phyloP scores from a whole-genome alignment of 2,329 filamentous ascomycete genomes.

The Zymoseptoria pseudotritici region DNA sequence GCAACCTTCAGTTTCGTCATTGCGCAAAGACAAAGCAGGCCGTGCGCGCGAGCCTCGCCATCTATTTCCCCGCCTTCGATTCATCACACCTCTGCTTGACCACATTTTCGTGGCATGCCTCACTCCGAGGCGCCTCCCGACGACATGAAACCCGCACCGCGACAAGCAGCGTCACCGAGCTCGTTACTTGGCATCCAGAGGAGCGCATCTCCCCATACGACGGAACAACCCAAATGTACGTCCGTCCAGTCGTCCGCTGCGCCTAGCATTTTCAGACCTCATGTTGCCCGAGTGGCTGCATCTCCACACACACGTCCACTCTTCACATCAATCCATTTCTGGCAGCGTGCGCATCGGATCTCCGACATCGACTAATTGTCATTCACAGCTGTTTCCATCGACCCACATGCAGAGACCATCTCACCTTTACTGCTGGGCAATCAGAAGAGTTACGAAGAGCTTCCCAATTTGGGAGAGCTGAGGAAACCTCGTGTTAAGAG shows the following conservation, averaged over 20 bases:
- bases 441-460: conserved; percentile 38
- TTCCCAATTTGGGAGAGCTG: conserved; percentile 29
- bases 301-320: not conserved
- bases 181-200: conserved; percentile 21
- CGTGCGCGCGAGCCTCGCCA: not conserved
- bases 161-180: conserved; percentile 22
- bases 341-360: not conserved
- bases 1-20: not conserved
- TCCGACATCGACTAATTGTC: conserved; percentile 11
- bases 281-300: too few species aligned
- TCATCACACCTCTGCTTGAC: not conserved
- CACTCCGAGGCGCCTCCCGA: conserved; percentile 11
- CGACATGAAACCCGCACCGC: conserved; percentile 18
- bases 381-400: conserved; percentile 39
- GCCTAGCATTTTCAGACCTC: too few species aligned
- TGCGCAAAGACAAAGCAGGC: not conserved
- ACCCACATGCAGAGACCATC: conserved; percentile 37
- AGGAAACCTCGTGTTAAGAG: conserved; percentile 33
- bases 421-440: conserved; percentile 41
- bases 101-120: conserved; percentile 8
- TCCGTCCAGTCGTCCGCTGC: conserved; percentile 1
- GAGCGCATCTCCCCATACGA: conserved; percentile 17
- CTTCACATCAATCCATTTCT: not conserved
- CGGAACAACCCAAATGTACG: conserved; percentile 23
- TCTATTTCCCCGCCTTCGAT: not conserved